Base-by-base conservation (phyloP, 441 rosid species). In the Omphalea diandra region DNA sequence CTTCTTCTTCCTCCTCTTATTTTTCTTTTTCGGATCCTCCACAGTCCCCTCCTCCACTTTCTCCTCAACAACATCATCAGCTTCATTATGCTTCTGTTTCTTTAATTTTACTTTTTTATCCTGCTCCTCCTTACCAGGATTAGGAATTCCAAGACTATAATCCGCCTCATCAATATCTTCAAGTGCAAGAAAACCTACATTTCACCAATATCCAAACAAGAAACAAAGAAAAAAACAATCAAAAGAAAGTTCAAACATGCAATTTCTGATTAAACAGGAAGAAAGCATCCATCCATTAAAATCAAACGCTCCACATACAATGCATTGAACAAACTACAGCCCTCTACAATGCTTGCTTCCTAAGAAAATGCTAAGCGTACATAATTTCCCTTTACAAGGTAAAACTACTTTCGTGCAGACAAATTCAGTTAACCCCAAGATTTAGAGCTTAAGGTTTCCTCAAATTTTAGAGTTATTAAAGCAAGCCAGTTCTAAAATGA, bases 131-230 rank as follows among this genome's bases (percentile, higher is more conserved):
- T 70, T 81, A 32, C 69, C 82, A 46, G 64, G 26, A 55, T 73
- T 68, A 59, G 88, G 87, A 63, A 85, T 64, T 47, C 53, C 77
- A 43, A 93, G 74, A 46, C 76, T 77, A 31, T 89, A 95, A 66
- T 83, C 91, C 72, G 83, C 83, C 80, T 86, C 97, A 63, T 90
- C 92, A 77, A 95, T 85, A 83, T 95, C 99, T 67, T 95, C 99
- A 8, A 95, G 94, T 11, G 95, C 88, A 73, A 89, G 91, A 82
- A 95, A 89, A 22, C 97, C 98, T 94, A 74, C 70, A 63, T 20
- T 9, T 74, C 52, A 36, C 15, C 53, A 62, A 9, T 50, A 44
- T 32, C 32, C 11, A 14, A 29, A n/a, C 69, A 47, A 52, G 36
- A 60, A 47, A 69, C 7, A 0, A 47, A 52, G 3, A 44, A 57